Conservation (phyloP, 768 basidiomycete genomes). For the Termitomyces heimii region DNA sequence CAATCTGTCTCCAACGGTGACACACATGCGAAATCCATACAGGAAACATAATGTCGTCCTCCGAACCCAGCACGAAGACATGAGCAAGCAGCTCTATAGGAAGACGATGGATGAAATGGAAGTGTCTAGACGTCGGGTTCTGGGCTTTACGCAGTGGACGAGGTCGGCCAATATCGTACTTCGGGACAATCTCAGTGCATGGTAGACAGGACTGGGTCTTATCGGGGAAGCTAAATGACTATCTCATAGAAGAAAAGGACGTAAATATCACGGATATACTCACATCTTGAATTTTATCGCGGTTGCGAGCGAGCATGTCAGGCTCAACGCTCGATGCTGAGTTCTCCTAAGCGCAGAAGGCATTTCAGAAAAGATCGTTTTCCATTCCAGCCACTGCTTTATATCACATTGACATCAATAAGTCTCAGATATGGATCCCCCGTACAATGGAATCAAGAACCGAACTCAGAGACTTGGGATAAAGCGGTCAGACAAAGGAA, state of each 20-base stretch:
- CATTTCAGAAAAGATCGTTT: slow-evolving; percentile 10
- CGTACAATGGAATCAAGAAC: slow-evolving; percentile 10
- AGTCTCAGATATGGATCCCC: slow-evolving; percentile 6
- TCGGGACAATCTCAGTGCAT: slow-evolving; percentile 7
- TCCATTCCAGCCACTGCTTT: slow-evolving; percentile 10
- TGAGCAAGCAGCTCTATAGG: slow-evolving; percentile 61
- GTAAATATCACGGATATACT: slow-evolving; percentile 3
- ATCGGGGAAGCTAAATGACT: slow-evolving; percentile 8
- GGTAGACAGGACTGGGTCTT: slow-evolving; percentile 12
- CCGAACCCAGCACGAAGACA: slow-evolving; percentile 56
- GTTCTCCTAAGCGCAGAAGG: slow-evolving; percentile 35
- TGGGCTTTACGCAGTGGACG: slow-evolving; percentile 28
- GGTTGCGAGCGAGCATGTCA: slow-evolving; percentile 46
- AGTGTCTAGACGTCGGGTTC: slow-evolving; percentile 12
- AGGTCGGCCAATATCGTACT: slow-evolving; percentile 27
- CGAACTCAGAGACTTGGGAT: slow-evolving; percentile 11
- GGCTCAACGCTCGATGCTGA: slow-evolving; percentile 38
- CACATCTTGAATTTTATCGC: slow-evolving; percentile 35
- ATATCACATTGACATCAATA: slow-evolving; percentile 9
- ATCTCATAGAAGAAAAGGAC: background rate
- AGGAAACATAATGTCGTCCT: slow-evolving; percentile 52
- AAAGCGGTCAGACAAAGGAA: slow-evolving; percentile 14
- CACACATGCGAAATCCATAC: slow-evolving; percentile 66
- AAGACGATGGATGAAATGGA: slow-evolving; percentile 50
- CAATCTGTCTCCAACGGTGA: slow-evolving; percentile 54